Conservation (phyloP, 352 stramenopile species). For the Phytophthora macrochlamydospora region DNA sequence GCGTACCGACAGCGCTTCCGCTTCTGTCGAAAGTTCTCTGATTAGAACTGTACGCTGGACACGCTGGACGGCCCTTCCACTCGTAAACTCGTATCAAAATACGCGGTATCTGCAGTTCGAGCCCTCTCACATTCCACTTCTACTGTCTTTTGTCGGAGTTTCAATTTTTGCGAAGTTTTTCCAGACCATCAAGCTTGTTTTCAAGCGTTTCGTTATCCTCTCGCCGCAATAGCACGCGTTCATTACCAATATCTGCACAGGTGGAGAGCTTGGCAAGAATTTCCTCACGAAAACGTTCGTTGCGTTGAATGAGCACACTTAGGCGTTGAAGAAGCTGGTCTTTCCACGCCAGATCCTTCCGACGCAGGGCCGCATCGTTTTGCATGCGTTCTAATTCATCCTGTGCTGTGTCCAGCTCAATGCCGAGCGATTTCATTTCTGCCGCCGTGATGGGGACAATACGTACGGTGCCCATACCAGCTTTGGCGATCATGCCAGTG, state of each 20-base stretch:
- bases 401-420: conserved; percentile 50
- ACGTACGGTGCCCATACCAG: conserved; percentile 67
- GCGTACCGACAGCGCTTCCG: conserved; percentile 15
- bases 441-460: conserved; percentile 57
- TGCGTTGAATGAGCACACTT: conserved; percentile 72
- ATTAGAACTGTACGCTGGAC: conserved; percentile 51
- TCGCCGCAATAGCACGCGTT: conserved; percentile 56
- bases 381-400: conserved; percentile 50
- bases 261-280: conserved; percentile 40
- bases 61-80: conserved; percentile 58
- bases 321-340: conserved; percentile 70
- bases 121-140: conserved; percentile 42
- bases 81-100: conserved; percentile 63
- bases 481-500: conserved; percentile 76
- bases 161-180: conserved; percentile 36
- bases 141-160: conserved; percentile 33
- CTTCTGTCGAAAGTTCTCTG: conserved; percentile 45
- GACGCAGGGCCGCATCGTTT: conserved; percentile 39
- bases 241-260: conserved; percentile 55
- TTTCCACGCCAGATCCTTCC: conserved; percentile 60
- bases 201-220: conserved; percentile 64
- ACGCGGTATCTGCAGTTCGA: conserved; percentile 42
- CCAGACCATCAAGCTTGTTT: conserved; percentile 37
- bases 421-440: conserved; percentile 48
- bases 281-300: conserved; percentile 62